These are phyloP conservation scores for Calonectria hongkongensis DNA, from an alignment of 2,329 filamentous ascomycete species.

Conservation along the genomic window DNA sequence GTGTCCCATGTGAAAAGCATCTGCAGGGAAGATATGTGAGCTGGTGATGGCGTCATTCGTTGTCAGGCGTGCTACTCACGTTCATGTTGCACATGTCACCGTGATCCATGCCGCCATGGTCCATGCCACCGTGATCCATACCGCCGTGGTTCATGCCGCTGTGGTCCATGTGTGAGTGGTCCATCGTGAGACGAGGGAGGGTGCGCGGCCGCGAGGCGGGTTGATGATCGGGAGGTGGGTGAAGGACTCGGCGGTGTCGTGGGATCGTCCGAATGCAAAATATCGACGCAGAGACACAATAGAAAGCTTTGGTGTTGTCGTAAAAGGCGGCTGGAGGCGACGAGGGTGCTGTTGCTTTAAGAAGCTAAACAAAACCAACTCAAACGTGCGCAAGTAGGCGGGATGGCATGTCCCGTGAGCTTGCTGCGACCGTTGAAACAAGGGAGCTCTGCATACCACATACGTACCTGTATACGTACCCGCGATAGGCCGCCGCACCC, in stretches of 20 bases:
- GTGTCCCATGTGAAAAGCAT: slow-evolving; percentile 99
- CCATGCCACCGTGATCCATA: slow-evolving; percentile 67
- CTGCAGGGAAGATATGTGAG: slow-evolving; percentile 65
- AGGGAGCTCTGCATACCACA: slow-evolving; percentile 15
- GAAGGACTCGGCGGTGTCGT: background rate
- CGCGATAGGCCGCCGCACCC: slow-evolving; percentile 8
- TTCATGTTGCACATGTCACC: slow-evolving; percentile 91
- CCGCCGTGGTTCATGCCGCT: slow-evolving; percentile 64
- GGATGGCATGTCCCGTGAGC: slow-evolving; percentile 25
- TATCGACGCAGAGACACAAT: background rate
- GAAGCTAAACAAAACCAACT: slow-evolving; percentile 59
- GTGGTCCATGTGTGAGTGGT: slow-evolving; percentile 67
- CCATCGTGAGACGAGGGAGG: slow-evolving; percentile 58
- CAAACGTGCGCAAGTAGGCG: slow-evolving; percentile 62
- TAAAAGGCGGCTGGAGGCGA: background rate
- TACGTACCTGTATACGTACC: slow-evolving; percentile 19
- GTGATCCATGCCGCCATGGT: slow-evolving; percentile 71
- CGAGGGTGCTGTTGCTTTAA: slow-evolving; percentile 27
- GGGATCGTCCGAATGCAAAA: background rate
- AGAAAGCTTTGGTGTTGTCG: background rate
- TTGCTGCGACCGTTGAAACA: slow-evolving; percentile 30
- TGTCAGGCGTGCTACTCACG: slow-evolving; percentile 70
- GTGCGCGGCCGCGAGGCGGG: background rate
- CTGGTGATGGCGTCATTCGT: slow-evolving; percentile 8
- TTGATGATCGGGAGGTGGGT: background rate